Conservation (phyloP, 106 monocot species). For the Dendrobium nobile region DNA sequence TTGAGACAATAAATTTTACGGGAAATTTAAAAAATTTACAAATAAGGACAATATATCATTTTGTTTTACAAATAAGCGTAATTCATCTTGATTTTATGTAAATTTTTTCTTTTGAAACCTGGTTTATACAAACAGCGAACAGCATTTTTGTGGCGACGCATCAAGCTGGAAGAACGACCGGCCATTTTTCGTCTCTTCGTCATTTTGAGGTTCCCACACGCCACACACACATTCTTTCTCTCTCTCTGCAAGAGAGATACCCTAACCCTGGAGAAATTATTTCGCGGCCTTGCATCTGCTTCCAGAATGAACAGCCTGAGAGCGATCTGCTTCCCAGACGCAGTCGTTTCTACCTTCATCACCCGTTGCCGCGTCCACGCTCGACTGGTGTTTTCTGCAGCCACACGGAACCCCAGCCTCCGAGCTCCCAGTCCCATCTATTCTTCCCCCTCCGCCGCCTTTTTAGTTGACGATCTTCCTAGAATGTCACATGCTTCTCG, state of each 20-base stretch:
- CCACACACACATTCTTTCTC: neutral
- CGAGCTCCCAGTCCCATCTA: constrained; percentile 9
- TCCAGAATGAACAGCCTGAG: constrained; percentile 51
- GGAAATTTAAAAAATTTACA: too few relatives aligned
- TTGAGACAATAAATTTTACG: too few relatives aligned
- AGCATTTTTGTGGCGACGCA: neutral
- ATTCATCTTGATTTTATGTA: too few relatives aligned
- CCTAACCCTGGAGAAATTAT: too few relatives aligned
- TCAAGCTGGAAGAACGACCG: neutral
- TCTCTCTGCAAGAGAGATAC: too few relatives aligned
- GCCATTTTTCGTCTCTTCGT: neutral
- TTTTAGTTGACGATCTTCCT: constrained; percentile 31
- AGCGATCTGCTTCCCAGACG: constrained; percentile 34
- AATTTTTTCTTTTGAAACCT: neutral
- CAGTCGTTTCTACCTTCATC: constrained; percentile 32
- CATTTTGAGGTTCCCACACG: neutral
- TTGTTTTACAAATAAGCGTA: too few relatives aligned
- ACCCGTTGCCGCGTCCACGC: constrained; percentile 18
- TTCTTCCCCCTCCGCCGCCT: constrained; percentile 13
- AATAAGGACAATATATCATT: too few relatives aligned
- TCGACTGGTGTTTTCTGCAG: constrained; percentile 13
- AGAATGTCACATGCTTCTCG: constrained; percentile 22
- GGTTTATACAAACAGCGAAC: neutral
- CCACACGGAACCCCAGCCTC: constrained; percentile 16
- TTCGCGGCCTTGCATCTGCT: neutral